Evolutionary conservation across 2,329 filamentous ascomycete species (phyloP).

Genomic region (Pseudocercospora fijiensis): DNA sequence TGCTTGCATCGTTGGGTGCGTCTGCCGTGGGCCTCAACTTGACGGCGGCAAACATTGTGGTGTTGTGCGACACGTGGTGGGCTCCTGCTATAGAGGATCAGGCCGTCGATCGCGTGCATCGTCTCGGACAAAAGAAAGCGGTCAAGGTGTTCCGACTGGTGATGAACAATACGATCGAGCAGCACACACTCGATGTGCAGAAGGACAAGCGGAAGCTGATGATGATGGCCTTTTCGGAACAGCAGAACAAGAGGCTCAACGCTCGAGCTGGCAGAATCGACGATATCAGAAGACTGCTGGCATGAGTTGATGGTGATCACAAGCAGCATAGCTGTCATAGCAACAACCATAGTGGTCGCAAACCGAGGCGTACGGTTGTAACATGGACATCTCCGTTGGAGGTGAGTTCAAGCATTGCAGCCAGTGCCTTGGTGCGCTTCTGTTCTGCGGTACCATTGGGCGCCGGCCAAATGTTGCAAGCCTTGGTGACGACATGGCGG

Average conservation of each 20-base stretch:
- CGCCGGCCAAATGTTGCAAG: not conserved
- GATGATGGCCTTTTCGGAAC: slow-evolving; percentile 76
- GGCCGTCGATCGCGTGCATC: slow-evolving; percentile 82
- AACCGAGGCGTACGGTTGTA: not conserved
- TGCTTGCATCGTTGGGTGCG: slow-evolving; percentile 79
- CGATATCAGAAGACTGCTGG: slow-evolving; percentile 46
- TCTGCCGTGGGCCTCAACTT: slow-evolving; percentile 85
- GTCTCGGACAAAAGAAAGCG: slow-evolving; percentile 75
- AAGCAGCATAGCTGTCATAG: not conserved
- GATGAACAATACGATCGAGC: slow-evolving; percentile 77
- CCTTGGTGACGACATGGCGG: not conserved
- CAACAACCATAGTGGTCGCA: not conserved
- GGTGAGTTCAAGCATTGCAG: not conserved
- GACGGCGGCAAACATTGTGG: slow-evolving; percentile 80
- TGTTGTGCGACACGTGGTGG: slow-evolving; percentile 80
- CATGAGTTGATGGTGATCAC: not conserved
- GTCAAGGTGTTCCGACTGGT: slow-evolving; percentile 80
- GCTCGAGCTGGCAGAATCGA: slow-evolving; percentile 52
- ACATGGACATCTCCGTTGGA: not conserved
- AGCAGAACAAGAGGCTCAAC: slow-evolving; percentile 52
- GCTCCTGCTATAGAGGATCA: slow-evolving; percentile 91
- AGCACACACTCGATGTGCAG: slow-evolving; percentile 76
- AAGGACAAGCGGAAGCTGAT: slow-evolving; percentile 75
- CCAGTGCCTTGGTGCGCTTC: not conserved
- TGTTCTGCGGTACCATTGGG: not conserved